These are phyloP conservation scores for Sphagnum tenellum DNA, from an alignment of 225 moss, liverwort and hornwort genomes.

Conservation along the genomic window DNA sequence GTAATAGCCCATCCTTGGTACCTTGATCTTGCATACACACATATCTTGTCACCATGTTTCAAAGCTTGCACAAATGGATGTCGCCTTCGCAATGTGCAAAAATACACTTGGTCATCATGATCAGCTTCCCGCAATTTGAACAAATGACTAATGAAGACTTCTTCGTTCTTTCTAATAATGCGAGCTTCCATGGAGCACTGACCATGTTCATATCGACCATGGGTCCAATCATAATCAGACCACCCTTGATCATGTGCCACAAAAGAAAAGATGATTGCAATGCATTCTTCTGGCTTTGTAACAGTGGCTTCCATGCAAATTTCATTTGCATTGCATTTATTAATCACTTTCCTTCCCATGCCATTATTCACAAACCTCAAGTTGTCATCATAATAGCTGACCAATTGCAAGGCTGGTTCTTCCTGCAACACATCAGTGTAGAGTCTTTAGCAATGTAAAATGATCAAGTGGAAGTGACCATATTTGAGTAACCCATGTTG, in stretches of 20 bases:
- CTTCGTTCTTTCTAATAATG: slow-evolving; percentile 5
- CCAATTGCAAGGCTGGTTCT: slow-evolving; percentile 12
- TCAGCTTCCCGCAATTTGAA: slow-evolving; percentile 16
- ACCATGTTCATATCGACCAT: slow-evolving; percentile 9
- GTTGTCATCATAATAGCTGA: slow-evolving; percentile 20
- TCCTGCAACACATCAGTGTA: slow-evolving; percentile 2
- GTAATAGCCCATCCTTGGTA: slow-evolving; percentile 8
- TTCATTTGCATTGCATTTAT: slow-evolving; percentile 2
- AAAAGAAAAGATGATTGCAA: slow-evolving; percentile 13
- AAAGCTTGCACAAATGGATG: slow-evolving; percentile 12
- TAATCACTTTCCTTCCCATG: slow-evolving; percentile 10
- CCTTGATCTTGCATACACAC: slow-evolving; percentile 7
- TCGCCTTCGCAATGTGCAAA: slow-evolving; percentile 14
- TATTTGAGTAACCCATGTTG: too few relatives aligned
- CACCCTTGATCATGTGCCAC: slow-evolving; percentile 33
- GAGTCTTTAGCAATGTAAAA: too few relatives aligned
- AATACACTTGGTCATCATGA: slow-evolving; percentile 13
- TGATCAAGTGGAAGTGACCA: too few relatives aligned
- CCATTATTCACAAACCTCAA: slow-evolving; percentile 13
- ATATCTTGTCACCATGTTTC: slow-evolving; percentile 10
- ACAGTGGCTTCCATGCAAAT: slow-evolving; percentile 16
- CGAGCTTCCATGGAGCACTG: slow-evolving; percentile 9
- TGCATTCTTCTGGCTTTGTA: not conserved
- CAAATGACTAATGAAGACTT: slow-evolving; percentile 6
- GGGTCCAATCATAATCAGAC: not conserved